phyloP scores from a whole-genome alignment of 345 rosid genomes.

The Melastoma malabathricum region DNA sequence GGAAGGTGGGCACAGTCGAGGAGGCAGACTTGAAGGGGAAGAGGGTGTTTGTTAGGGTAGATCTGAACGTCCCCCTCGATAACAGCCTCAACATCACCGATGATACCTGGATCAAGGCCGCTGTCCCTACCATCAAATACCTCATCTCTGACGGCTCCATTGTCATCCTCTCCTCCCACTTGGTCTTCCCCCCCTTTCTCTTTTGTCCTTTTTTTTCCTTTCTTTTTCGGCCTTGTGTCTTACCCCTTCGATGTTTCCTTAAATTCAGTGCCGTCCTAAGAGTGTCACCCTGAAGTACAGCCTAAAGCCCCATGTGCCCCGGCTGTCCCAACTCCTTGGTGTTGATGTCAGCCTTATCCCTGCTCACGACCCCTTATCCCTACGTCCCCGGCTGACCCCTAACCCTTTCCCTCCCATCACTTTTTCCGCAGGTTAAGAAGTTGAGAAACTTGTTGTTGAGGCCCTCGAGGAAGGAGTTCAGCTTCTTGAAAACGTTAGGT shows the following conservation, averaged over 20 bases:
- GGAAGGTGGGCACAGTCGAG: conserved; percentile 32
- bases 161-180: conserved; percentile 35
- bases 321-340: conserved; percentile 82
- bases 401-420: neutral
- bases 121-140: conserved; percentile 48
- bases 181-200: conserved; percentile 16
- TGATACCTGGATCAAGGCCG: conserved; percentile 40
- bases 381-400: neutral
- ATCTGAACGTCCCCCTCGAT: conserved; percentile 47
- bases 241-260: neutral
- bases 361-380: neutral
- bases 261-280: conserved; percentile 85
- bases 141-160: conserved; percentile 26
- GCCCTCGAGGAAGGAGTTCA: conserved; percentile 60
- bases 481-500: conserved; percentile 86
- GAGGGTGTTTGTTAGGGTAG: conserved; percentile 49
- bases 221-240: neutral
- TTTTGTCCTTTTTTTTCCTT: neutral
- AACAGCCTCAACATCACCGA: conserved; percentile 37
- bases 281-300: conserved; percentile 91
- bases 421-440: conserved; percentile 51
- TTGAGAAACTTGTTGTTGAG: conserved; percentile 52
- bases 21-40: conserved; percentile 57
- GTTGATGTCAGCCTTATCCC: conserved; percentile 31
- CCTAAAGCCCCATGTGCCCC: conserved; percentile 84